phyloP scores from a whole-genome alignment of 768 basidiomycete genomes.

The Kwoniella mangroviensis region DNA sequence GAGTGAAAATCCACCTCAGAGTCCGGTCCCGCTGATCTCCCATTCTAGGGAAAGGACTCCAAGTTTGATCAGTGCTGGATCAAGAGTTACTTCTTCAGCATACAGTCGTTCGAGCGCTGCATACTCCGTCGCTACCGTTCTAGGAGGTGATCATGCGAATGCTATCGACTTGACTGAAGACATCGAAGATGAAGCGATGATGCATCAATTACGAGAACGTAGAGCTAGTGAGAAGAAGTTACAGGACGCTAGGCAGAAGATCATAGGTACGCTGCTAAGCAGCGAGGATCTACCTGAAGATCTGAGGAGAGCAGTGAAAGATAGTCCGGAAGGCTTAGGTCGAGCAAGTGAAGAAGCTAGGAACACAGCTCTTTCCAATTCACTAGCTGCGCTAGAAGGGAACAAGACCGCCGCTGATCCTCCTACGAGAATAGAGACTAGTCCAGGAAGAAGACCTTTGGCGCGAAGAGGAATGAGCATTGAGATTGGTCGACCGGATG shows the following conservation, averaged over 20 bases:
- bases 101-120: constrained; percentile 43
- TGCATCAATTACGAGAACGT: constrained; percentile 26
- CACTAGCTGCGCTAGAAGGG: constrained; percentile 47
- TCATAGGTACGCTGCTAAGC: constrained; percentile 38
- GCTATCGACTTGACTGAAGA: constrained; percentile 33
- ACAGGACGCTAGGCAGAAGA: constrained; percentile 44
- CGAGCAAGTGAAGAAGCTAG: constrained; percentile 17
- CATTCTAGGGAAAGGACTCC: constrained; percentile 41
- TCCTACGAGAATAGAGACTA: constrained; percentile 6
- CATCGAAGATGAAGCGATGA: constrained; percentile 16
- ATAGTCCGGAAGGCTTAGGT: not conserved
- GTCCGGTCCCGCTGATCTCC: constrained; percentile 3
- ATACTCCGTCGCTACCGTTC: constrained; percentile 30
- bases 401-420: not conserved
- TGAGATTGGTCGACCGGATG: constrained; percentile 28
- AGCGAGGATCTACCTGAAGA: constrained; percentile 40
- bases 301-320: constrained; percentile 17
- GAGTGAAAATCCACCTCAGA: not conserved
- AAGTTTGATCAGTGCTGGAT: constrained; percentile 41
- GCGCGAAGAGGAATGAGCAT: constrained; percentile 15
- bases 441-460: constrained; percentile 13
- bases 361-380: constrained; percentile 31
- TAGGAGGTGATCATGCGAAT: constrained; percentile 32
- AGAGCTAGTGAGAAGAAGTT: constrained; percentile 42
- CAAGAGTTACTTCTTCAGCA: constrained; percentile 32